Conservation (phyloP, 257 asterid species). For the Solanum boliviense region DNA sequence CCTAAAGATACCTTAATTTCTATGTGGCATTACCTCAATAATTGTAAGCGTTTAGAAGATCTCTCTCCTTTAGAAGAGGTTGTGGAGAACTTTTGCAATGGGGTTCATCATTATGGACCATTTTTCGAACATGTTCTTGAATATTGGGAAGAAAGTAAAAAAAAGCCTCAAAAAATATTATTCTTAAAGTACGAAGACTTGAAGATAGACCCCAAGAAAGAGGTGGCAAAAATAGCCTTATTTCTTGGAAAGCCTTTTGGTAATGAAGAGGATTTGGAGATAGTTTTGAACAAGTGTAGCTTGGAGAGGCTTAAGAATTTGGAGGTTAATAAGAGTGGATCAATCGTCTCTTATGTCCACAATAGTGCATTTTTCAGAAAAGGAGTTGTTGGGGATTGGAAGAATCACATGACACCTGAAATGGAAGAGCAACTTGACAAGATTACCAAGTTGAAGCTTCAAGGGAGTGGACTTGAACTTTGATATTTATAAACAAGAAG, state of each 20-base stretch:
- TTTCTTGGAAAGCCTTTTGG: neutral
- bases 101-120: no score
- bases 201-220: no score
- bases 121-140: no score
- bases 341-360: accelerated
- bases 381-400: neutral
- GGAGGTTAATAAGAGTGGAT: neutral
- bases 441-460: neutral
- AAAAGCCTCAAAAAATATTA: no score
- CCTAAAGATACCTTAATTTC: neutral
- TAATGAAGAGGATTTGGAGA: neutral
- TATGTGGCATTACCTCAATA: neutral
- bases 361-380: neutral
- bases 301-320: neutral
- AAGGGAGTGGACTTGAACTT: neutral
- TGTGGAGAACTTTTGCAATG: no score
- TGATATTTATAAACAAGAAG: neutral
- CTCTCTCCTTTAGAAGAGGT: no score
- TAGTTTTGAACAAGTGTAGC: neutral
- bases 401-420: neutral
- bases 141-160: no score
- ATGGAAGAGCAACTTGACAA: neutral
- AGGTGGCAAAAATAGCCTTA: no score
- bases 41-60: no score
- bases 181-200: no score